Percentiles rank a stretch among this genome's conserved stretches.
These are phyloP conservation scores for Avicennia marina DNA, from an alignment of 257 asterid genomes.

Conservation along the genomic window DNA sequence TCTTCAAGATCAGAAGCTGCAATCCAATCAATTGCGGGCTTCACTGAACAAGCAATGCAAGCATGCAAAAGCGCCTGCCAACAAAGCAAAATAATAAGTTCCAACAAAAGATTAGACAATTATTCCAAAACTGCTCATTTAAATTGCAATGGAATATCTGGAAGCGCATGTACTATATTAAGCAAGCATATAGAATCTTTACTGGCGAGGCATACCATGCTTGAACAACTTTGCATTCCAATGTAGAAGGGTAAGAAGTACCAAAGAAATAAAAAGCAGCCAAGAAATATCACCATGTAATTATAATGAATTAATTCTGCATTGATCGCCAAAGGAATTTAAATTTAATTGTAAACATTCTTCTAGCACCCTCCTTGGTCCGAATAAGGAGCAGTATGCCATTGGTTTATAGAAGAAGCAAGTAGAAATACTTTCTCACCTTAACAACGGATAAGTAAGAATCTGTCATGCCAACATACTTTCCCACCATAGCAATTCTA, in stretches of 20 bases:
- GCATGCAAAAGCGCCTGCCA: constrained; percentile 95
- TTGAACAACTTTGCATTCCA: neutral
- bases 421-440: constrained; percentile 33
- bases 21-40: constrained; percentile 89
- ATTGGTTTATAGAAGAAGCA: constrained; percentile 11
- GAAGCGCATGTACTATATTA: neutral
- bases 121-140: neutral
- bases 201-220: neutral
- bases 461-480: constrained; percentile 91
- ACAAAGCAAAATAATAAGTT: constrained; percentile 13
- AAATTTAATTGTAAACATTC: neutral
- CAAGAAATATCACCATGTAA: neutral
- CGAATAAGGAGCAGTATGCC: neutral
- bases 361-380: no score
- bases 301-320: neutral
- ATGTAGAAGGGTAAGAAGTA: neutral
- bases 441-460: constrained; percentile 95
- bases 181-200: neutral
- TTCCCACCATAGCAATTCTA: constrained; percentile 94
- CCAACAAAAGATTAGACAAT: neutral
- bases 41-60: constrained; percentile 76
- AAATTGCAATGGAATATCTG: neutral
- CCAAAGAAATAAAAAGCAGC: neutral
- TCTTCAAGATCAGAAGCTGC: constrained; percentile 99
- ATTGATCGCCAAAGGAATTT: neutral